A percentile compares a stretch with the other conserved stretches of the same genome.
These are phyloP conservation scores for Globisporangium nodosum DNA, from an alignment of 352 stramenopile genomes.

Conservation along the genomic window DNA sequence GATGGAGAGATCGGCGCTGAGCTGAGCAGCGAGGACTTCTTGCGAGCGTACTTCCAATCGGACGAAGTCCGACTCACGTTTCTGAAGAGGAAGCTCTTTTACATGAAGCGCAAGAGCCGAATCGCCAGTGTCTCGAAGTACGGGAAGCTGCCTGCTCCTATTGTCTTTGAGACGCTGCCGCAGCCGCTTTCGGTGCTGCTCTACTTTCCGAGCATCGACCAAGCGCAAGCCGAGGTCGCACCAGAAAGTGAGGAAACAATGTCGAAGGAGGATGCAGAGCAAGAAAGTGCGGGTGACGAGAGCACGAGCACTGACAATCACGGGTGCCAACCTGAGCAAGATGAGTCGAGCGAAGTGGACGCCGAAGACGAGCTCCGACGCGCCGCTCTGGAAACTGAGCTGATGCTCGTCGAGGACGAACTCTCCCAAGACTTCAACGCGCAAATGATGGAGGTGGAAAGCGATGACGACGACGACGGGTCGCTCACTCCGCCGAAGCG, in stretches of 20 bases:
- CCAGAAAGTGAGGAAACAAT: constrained; percentile 9
- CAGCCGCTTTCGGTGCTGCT: constrained; percentile 26
- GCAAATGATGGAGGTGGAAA: constrained; percentile 22
- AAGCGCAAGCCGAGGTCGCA: constrained; percentile 4
- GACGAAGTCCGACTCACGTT: constrained; percentile 32
- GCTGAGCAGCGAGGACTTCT: constrained; percentile 25
- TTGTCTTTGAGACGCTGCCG: constrained; percentile 39
- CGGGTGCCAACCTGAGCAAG: not conserved
- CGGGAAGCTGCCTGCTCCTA: constrained; percentile 35
- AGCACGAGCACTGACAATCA: not conserved
- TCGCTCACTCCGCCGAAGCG: constrained; percentile 41
- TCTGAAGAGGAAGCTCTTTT: constrained; percentile 45
- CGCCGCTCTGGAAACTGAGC: constrained; percentile 17
- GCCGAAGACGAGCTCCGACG: constrained; percentile 7
- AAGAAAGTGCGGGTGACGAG: constrained; percentile 11
- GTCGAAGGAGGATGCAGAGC: constrained; percentile 10
- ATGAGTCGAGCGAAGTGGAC: not conserved
- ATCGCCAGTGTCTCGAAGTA: constrained; percentile 34
- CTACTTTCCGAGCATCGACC: constrained; percentile 17
- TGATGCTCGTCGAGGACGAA: constrained; percentile 30
- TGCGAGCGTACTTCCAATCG: constrained; percentile 42
- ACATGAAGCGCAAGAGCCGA: constrained; percentile 32
- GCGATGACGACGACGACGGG: constrained; percentile 49
- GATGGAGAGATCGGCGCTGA: not conserved
- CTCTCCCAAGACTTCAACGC: constrained; percentile 25